Evolutionary conservation across 768 basidiomycete species (phyloP).

Genomic region (Cantharellus anzutake): DNA sequence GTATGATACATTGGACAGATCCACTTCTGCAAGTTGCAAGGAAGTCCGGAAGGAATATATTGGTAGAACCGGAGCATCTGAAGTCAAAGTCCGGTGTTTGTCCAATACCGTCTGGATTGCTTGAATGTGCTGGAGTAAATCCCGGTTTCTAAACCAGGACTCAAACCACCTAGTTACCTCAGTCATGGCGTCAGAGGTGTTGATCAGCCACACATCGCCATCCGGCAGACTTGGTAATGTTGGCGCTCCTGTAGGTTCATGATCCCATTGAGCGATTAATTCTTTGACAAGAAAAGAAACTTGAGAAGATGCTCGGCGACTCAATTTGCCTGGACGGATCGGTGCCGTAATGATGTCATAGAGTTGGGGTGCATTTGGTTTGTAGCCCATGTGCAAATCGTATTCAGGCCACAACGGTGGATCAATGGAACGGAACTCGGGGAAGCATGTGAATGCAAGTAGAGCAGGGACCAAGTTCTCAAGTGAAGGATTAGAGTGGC

Average conservation of each 20-base stretch:
- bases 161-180: neutral
- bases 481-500: neutral
- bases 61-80: no score
- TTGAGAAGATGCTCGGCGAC: neutral
- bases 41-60: no score
- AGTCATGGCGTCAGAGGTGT: no score
- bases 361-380: neutral
- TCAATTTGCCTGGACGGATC: neutral
- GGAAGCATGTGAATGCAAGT: constrained; percentile 22
- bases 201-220: no score
- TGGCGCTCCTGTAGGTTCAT: no score
- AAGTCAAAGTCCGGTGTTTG: no score
- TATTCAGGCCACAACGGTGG: constrained; percentile 10
- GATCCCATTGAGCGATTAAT: no score
- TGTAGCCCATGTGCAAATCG: neutral
- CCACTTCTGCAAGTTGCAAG: no score
- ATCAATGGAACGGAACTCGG: constrained; percentile 30
- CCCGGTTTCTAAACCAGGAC: neutral
- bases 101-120: neutral
- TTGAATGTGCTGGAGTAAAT: neutral
- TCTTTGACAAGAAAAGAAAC: no score
- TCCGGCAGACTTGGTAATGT: no score
- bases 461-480: neutral
- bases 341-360: no score
- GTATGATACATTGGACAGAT: no score